Evolutionary conservation across 129 eudicot genomes (phyloP).

Genomic region (Tagetes erecta): DNA sequence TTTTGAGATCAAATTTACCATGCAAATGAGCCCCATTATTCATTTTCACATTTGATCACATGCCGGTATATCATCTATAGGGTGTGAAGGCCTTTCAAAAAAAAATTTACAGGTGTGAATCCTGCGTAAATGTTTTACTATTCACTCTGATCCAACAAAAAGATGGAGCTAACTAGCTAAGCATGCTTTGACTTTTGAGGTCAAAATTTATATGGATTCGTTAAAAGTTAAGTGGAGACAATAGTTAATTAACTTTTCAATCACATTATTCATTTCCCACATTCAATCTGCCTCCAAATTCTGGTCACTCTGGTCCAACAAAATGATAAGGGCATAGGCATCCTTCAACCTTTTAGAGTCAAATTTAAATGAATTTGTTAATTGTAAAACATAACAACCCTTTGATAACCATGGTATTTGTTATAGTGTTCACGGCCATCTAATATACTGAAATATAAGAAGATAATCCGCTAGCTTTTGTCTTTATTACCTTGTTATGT

Average conservation of each 20-base stretch:
- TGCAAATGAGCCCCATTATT: background rate
- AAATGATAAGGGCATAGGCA: background rate
- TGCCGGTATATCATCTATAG: background rate
- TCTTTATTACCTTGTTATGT: background rate
- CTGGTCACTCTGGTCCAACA: background rate
- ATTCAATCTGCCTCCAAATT: background rate
- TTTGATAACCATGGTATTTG: background rate
- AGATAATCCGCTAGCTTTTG: no score
- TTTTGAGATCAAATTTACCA: background rate
- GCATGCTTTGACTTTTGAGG: slow-evolving; percentile 24
- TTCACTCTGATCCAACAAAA: background rate
- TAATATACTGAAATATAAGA: no score
- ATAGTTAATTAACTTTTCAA: background rate
- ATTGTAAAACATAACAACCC: background rate
- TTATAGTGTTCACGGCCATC: no score
- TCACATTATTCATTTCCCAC: background rate
- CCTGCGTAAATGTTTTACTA: background rate
- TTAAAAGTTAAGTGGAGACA: background rate
- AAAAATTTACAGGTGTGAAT: no score
- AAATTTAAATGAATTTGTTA: background rate
- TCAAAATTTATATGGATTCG: slow-evolving; percentile 17
- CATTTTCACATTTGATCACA: background rate
- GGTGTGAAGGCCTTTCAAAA: no score
- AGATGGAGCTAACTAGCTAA: no score
- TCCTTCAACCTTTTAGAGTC: background rate